These are phyloP conservation scores for Coffea canephora DNA, from an alignment of 257 asterid genomes.

Conservation along the genomic window DNA sequence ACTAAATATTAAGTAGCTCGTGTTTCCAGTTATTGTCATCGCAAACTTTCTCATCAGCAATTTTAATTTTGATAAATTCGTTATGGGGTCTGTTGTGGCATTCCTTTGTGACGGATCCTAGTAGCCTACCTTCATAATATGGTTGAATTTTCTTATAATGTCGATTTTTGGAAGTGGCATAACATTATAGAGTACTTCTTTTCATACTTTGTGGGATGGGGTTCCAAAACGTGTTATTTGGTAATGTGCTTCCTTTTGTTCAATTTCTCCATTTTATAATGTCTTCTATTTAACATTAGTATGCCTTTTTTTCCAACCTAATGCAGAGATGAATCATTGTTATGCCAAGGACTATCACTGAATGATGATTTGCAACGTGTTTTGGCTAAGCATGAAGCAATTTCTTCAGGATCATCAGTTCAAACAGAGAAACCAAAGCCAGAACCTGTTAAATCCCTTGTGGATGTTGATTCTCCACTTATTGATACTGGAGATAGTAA, in stretches of 20 bases:
- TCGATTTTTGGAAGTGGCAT: no score
- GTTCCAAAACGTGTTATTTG: neutral
- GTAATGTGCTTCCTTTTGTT: neutral
- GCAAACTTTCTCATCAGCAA: neutral
- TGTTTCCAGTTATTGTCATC: neutral
- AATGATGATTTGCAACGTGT: conserved; percentile 95
- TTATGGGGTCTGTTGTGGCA: neutral
- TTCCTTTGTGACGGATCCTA: no score
- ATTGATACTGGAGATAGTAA: conserved; percentile 76
- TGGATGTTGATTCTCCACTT: conserved; percentile 65
- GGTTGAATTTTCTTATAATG: no score
- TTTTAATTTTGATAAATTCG: no score
- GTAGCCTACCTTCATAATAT: no score
- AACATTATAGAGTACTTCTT: no score
- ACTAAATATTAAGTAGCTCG: neutral
- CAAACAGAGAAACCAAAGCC: conserved; percentile 52
- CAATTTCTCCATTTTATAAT: neutral
- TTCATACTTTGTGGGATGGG: no score
- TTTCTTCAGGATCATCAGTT: conserved; percentile 65
- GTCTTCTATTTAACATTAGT: neutral
- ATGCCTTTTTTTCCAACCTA: conserved; percentile 12
- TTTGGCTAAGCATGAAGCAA: conserved; percentile 84
- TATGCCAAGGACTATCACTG: conserved; percentile 88
- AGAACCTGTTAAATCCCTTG: conserved; percentile 56
- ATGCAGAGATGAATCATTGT: conserved; percentile 83